Evolutionary conservation across 2,329 filamentous ascomycete genomes (phyloP).

Genomic region (Microdochium trichocladiopsis): DNA sequence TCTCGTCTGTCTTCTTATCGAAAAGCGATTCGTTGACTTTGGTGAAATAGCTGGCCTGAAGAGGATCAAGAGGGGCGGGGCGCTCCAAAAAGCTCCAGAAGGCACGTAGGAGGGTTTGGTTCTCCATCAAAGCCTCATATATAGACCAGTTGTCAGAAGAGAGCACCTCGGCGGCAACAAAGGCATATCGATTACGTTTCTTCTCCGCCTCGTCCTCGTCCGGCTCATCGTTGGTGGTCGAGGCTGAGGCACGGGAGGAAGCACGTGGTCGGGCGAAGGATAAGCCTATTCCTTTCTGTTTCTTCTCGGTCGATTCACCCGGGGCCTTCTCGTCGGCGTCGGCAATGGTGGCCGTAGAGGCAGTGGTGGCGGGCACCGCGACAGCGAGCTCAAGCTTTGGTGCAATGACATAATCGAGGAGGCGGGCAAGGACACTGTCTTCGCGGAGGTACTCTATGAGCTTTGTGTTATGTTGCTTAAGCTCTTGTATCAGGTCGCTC

Average conservation of each 20-base stretch:
- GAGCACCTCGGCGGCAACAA: conserved; percentile 85
- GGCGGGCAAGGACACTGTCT: conserved; percentile 72
- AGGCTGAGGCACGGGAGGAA: conserved; percentile 34
- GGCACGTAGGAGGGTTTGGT: conserved; percentile 65
- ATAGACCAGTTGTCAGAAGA: conserved; percentile 97
- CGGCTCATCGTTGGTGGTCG: conserved; percentile 30
- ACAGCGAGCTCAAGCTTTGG: conserved; percentile 54
- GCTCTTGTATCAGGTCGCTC: conserved; percentile 90
- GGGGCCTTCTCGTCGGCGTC: conserved; percentile 34
- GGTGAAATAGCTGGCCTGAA: conserved; percentile 96
- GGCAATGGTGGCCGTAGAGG: conserved; percentile 43
- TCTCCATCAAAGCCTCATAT: conserved; percentile 84
- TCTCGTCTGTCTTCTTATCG: conserved; percentile 96
- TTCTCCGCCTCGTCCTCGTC: conserved; percentile 70
- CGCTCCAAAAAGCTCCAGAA: conserved; percentile 90
- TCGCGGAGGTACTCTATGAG: conserved; percentile 93
- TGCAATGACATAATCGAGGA: conserved; percentile 88
- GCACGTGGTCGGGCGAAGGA: conserved; percentile 46
- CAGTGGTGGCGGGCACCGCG: conserved; percentile 42
- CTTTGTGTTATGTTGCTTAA: conserved; percentile 97
- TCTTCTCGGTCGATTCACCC: conserved; percentile 18
- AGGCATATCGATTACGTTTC: conserved; percentile 87
- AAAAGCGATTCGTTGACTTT: conserved; percentile 98
- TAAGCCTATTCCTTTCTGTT: conserved; percentile 26
- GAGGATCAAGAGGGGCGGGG: conserved; percentile 78